Base-by-base conservation (phyloP, 805 yeast genomes). In the Yarrowia hollandica region DNA sequence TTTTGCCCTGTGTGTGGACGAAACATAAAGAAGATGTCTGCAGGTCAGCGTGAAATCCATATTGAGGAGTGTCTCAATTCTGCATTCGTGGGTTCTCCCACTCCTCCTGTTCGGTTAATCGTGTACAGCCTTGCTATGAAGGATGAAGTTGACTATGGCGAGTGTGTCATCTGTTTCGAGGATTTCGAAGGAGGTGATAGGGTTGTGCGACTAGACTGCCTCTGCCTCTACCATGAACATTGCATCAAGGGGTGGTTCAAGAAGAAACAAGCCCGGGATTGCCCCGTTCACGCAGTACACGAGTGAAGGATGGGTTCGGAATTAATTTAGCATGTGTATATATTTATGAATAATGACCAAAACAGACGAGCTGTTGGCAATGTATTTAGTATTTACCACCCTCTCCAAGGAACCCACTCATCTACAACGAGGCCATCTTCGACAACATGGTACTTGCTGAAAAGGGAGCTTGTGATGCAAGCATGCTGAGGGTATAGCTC, bases 81-180 rank as follows among this genome's bases (percentile, higher is more conserved):
- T 9, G 55, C 55, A 15, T 52, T 35, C 9, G 33, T 37, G 3
- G 44, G 42, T 1, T 52, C 58, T 2, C 58, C 58, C 7, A 48
- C 55, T 2, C 58, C 58, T 5, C 58, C 58, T 2, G 58, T 52
- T 10, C 42, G 58, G 14, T 44, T 52, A 6, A 52, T 52, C n/a
- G 58, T 28, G 12, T 52, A 52, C 44, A 26, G 35, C 11, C 44
- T 52, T 10, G 55, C 55, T 3, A 48, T 48, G 55, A 48, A 48
- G 18, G 44, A 52, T n/a, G 58, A 52, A 15, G 44, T 37, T 12
- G 44, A 52, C 16, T 35, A 52, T 15, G 82, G 82, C 50, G 98
- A 94, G 70, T 94, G 99, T 70, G 92, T 90, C 14, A 92, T 94
- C 21, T 94, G 99, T 68, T 82, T 92, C 62, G 99, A 94, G 69